Conservation (phyloP, 495 filamentous ascomycete genomes). For the Xylaria telfairii region DNA sequence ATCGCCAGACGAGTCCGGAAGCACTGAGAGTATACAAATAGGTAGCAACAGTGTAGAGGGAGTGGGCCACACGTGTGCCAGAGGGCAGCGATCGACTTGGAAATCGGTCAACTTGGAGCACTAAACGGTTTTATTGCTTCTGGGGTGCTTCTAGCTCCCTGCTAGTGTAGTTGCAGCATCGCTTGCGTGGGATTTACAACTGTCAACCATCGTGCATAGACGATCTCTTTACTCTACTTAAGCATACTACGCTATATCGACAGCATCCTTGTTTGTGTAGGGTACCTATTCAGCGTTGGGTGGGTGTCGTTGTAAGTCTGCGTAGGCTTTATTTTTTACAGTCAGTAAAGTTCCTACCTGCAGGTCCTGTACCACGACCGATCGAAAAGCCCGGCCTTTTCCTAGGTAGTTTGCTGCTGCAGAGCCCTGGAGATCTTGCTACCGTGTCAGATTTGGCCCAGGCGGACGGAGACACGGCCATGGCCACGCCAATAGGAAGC, state of each 20-base stretch:
- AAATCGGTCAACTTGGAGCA: background rate
- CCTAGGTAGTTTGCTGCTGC: too few relatives aligned
- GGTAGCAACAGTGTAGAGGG: background rate
- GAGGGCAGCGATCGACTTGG: conserved; percentile 9
- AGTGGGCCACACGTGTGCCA: background rate
- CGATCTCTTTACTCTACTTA: too few relatives aligned
- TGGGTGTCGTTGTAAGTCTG: too few relatives aligned
- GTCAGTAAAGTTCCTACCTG: too few relatives aligned
- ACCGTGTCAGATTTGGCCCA: conserved; percentile 7
- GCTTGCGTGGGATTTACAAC: conserved; percentile 13
- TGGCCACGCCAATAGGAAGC: conserved; percentile 3
- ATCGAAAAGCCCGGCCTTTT: background rate
- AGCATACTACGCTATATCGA: background rate
- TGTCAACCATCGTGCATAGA: conserved; percentile 18
- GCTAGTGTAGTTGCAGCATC: conserved; percentile 7
- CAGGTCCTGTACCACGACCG: too few relatives aligned
- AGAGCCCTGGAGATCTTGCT: conserved; percentile 3
- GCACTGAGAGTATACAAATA: too few relatives aligned
- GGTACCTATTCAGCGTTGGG: too few relatives aligned
- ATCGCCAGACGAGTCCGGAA: background rate
- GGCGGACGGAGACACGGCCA: background rate
- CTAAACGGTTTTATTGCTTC: conserved; percentile 16
- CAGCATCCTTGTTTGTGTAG: background rate
- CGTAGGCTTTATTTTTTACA: too few relatives aligned
- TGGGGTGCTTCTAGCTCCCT: conserved; percentile 20